Percentiles rank a stretch among this genome's conserved stretches.
phyloP scores from a whole-genome alignment of 1,284 basidiomycete species.

The Ganoderma multipileum region DNA sequence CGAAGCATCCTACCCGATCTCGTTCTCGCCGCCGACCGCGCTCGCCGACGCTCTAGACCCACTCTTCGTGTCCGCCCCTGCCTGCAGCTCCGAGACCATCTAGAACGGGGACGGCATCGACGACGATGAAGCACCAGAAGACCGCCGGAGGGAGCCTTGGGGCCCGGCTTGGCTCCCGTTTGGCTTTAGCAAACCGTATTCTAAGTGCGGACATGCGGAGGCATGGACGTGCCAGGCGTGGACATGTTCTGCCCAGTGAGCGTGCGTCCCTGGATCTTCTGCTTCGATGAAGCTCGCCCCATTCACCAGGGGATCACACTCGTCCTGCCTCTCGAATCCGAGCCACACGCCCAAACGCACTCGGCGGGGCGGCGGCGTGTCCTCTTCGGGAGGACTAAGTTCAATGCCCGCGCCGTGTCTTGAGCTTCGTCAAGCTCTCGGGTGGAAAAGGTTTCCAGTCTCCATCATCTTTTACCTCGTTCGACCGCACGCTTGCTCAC shows the following conservation, averaged over 20 bases:
- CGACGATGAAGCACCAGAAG: constrained; percentile 6
- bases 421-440: constrained; percentile 7
- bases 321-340: constrained; percentile 5
- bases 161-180: constrained; percentile 1
- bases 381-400: background rate
- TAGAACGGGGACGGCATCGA: background rate
- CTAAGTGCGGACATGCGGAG: background rate
- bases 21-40: background rate
- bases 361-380: constrained; percentile 1
- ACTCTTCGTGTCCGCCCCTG: background rate
- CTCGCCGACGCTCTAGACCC: background rate
- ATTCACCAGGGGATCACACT: constrained; percentile 1
- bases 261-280: constrained; percentile 9
- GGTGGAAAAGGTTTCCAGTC: background rate
- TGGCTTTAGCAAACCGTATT: constrained; percentile 5
- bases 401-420: background rate
- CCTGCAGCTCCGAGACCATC: background rate
- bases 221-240: constrained; percentile 18
- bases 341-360: background rate
- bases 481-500: background rate
- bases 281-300: constrained; percentile 2
- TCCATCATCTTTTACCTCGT: background rate
- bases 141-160: background rate
- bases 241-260: constrained; percentile 19
- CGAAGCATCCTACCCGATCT: background rate